Base-by-base conservation (phyloP, 306 rosid genomes). In the Acacia crassicarpa region DNA sequence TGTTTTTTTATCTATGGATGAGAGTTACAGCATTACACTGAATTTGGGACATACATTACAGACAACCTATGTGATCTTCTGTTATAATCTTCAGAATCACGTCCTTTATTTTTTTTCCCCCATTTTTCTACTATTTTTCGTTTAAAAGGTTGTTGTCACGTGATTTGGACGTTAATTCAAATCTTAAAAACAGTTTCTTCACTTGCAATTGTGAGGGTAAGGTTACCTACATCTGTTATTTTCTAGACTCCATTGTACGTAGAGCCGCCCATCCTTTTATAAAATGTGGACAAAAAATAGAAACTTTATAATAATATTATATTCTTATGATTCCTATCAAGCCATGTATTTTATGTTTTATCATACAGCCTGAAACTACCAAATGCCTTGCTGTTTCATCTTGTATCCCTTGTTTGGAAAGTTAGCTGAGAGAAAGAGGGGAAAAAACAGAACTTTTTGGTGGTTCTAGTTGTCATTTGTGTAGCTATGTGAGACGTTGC, bases 381-480 rank as follows among this genome's bases (percentile, higher is more conserved):
- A 71, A 44, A 71, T 71, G 75, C 75, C 75, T 71, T 44, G 75
- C 75, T 71, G 75, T 71, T 71, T 16, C 54, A 40, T 20, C 44
- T 11, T n/a, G 33, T 69, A 13, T 69, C 74, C 30, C 35, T 70
- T 43, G 38, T 23, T 71, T 23, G 22, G 56, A 71, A 71, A 71
- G 75, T 45, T 44, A 71, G 75, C 40, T 71, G 35, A 32, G 30
- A 75, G 4, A 67, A 20, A 67, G 3, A 3, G 12, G 12, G 4
- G 2, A 2, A 20, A 54, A 54, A 54, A 71, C 14, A 22, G 67
- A 25, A 81, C 83, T 83, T 86, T 84, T 84, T 62, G 87, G 78
- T 80, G 82, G 81, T 83, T 79, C 61, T 84, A 79, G 92, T 92
- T 90, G 92, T 89, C 97, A 86, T 86, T 84, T 78, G 77, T 89